Percentiles rank a stretch among this genome's conserved stretches.
Conservation (phyloP, 2,329 filamentous ascomycete species). For the Neurospora sp. region DNA sequence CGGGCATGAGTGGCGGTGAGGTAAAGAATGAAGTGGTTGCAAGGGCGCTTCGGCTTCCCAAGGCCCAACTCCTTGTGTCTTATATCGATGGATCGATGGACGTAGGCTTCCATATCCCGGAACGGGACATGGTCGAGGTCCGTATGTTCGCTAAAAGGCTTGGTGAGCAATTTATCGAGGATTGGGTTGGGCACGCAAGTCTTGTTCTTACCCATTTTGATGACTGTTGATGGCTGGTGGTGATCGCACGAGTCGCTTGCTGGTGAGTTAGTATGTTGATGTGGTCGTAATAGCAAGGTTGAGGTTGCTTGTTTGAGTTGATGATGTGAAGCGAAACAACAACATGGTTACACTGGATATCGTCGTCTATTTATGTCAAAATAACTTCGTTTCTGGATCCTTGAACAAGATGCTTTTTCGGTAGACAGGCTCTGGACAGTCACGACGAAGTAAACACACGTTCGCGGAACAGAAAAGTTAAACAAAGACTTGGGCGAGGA, state of each 20-base stretch:
- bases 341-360: not conserved
- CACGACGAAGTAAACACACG: not conserved
- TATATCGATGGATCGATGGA: not conserved
- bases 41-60: not conserved
- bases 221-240: not conserved
- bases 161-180: not conserved
- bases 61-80: not conserved
- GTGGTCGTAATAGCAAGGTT: not conserved
- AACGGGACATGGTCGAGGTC: not conserved
- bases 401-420: not conserved
- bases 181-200: not conserved
- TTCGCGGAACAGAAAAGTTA: not conserved
- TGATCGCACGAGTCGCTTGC: not conserved
- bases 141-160: not conserved
- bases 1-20: not conserved
- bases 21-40: not conserved
- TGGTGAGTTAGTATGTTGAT: not conserved
- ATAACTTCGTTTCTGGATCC: not conserved
- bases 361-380: not conserved
- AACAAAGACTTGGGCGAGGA: not conserved
- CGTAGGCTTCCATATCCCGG: not conserved
- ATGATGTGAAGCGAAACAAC: not conserved
- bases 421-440: not conserved
- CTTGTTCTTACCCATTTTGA: not conserved
- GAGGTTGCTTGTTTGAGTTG: not conserved